Base-by-base conservation (phyloP, 306 rosid species). In the Lathyrus sativus region DNA sequence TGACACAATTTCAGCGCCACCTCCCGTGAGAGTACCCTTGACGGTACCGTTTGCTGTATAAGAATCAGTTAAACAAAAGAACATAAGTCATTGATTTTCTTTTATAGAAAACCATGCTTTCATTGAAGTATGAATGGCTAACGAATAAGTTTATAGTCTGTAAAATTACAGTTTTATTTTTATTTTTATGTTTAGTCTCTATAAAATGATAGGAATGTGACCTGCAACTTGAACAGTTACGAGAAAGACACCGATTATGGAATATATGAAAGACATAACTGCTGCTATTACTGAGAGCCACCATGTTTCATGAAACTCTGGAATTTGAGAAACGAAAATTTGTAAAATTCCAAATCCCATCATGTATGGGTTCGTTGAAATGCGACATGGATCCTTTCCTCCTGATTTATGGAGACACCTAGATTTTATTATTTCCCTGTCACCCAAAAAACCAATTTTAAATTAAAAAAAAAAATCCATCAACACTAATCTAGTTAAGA, bases 261-360 rank as follows among this genome's bases (percentile, higher is more conserved):
- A 71, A 42, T 86, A 86, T 9, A 59, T 59, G 15, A 83, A 81
- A 15, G 91, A 83, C 91, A 86, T 86, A 38, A 86, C 8, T 51
- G 91, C 79, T 42, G 91, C 86, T 38, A 83, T 64, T 1, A 56
- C 39, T 2, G 91, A 86, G 63, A 86, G 91, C 88, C 88, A 83
- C 88, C 84, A 78, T 1, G 66, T 79, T 19, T 83, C 57, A 68
- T 81, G 70, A 44, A 86, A 83, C 70, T 86, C 73, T 42, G 83
- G 86, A 51, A 86, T 86, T 71, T 80, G 88, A 48, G 88, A 83
- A 9, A 78, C 24, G 7, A 86, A 0, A 12, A 83, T 63, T 61
- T 86, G 70, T 4, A 44, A 14, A 5, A 49, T 53, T 2, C 91
- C 91, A 74, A 86, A 86, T 24, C 59, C 0, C 38, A 86, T 43